These are phyloP conservation scores for Punica granatum DNA, from an alignment of 345 rosid genomes.

Conservation along the genomic window DNA sequence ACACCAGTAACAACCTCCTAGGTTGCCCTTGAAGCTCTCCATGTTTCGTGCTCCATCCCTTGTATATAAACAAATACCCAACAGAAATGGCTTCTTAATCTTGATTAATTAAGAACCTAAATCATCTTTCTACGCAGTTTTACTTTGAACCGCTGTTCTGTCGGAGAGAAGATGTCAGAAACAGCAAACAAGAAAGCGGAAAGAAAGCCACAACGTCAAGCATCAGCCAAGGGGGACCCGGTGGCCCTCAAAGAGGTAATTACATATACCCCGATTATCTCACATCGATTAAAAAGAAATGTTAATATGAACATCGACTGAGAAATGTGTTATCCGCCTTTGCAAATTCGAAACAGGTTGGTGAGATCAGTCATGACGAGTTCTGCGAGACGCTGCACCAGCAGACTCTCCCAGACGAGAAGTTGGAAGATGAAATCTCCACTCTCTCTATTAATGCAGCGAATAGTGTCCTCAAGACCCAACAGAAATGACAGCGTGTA, in stretches of 20 bases:
- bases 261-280: too few species aligned
- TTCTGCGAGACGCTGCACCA: slow-evolving; percentile 6
- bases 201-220: background rate
- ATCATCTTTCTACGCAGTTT: background rate
- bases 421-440: background rate
- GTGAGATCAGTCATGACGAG: slow-evolving; percentile 1
- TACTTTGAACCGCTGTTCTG: background rate
- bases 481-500: background rate
- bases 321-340: background rate
- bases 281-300: too few species aligned
- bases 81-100: background rate
- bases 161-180: background rate
- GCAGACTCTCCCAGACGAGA: background rate
- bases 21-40: background rate
- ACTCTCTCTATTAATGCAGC: background rate
- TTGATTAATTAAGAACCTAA: background rate
- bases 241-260: background rate
- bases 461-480: background rate
- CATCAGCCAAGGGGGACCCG: background rate
- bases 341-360: background rate
- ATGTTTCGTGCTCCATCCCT: background rate
- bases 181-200: background rate
- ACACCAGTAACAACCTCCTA: background rate
- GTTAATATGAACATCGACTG: too few species aligned
- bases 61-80: background rate